Base-by-base conservation (phyloP, 148 eudicot species). In the Chenopodium quinoa region DNA sequence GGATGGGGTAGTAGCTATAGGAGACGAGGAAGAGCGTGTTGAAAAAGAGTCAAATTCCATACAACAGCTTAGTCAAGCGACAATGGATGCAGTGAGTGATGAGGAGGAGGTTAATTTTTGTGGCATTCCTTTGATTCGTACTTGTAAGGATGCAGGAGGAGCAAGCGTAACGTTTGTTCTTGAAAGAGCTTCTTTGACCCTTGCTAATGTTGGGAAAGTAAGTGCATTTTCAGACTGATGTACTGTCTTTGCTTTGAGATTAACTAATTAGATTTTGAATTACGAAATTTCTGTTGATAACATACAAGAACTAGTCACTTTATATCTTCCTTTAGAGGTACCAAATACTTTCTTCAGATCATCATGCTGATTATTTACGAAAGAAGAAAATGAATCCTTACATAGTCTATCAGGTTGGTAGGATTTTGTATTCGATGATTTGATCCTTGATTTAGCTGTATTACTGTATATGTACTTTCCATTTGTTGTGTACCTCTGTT, bases 121-220 rank as follows among this genome's bases (percentile, higher is more conserved):
- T 62, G 76, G 82, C 13, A 80, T 80, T 60, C 82, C 82, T 16
- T 23, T 62, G 74, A 34, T 46, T 27, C 34, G 0, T 31, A 10
- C 65, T 37, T 20, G 14, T 73, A 62, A 78, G 40, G 78, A 48
- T 17, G 7, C 68, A 0, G 58, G 62, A 54, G 75, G 62, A 54
- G 75, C 84, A 63, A 66, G 81, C 14, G 82, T 74, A n/a, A 83
- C 81, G 20, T 83, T 83, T 78, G 78, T 83, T 78, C 82, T 83
- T 63, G 85, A 83, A 56, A 83, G 78, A 72, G 85, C 85, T 83
- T 83, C 85, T 25, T 19, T 83, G 65, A 44, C 64, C 71, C 74
- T 83, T 73, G 85, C 82, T 65, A 52, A 73, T 73, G 69, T 83
- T 72, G 85, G 82, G 32, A 83, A 78, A 71, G 85, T 83, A 78